Conservation (phyloP, 1,284 basidiomycete species). For the Cutaneotrichosporon dermatis region DNA sequence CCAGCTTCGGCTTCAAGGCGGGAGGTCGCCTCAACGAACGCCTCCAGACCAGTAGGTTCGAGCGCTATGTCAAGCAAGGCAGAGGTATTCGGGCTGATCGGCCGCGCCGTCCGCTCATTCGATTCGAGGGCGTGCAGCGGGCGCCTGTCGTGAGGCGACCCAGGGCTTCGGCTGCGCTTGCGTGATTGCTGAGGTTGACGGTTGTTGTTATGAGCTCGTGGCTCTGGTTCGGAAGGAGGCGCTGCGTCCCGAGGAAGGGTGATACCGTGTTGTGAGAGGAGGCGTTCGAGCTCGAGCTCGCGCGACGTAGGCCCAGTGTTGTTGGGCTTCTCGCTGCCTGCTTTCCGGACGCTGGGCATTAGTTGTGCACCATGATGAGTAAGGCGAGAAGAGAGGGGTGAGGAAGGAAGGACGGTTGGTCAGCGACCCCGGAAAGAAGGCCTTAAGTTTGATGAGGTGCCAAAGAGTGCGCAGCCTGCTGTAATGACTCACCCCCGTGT, state of each 20-base stretch:
- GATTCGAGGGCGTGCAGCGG: neutral
- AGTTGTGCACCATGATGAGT: no score
- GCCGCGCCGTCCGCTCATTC: neutral
- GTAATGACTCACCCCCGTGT: slow-evolving; percentile 17
- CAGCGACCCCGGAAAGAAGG: no score
- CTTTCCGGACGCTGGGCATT: neutral
- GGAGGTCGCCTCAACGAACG: neutral
- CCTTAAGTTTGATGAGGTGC: no score
- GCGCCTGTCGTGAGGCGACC: no score
- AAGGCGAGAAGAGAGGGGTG: neutral
- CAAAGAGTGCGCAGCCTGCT: no score
- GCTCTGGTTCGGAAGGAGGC: neutral
- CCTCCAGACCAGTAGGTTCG: neutral
- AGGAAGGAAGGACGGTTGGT: no score
- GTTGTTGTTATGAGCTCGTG: neutral
- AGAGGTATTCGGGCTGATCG: neutral
- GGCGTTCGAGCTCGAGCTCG: slow-evolving; percentile 20
- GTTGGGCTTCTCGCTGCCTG: neutral
- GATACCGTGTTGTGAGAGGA: slow-evolving; percentile 21
- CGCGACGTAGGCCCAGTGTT: neutral
- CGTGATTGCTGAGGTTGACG: no score
- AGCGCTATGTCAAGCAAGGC: neutral
- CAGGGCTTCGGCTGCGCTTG: no score
- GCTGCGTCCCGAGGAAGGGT: slow-evolving; percentile 3
- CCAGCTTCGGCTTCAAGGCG: neutral